Percentiles rank a stretch among this genome's conserved stretches.
phyloP scores from a whole-genome alignment of 768 basidiomycete species.

The Suillus lakei region DNA sequence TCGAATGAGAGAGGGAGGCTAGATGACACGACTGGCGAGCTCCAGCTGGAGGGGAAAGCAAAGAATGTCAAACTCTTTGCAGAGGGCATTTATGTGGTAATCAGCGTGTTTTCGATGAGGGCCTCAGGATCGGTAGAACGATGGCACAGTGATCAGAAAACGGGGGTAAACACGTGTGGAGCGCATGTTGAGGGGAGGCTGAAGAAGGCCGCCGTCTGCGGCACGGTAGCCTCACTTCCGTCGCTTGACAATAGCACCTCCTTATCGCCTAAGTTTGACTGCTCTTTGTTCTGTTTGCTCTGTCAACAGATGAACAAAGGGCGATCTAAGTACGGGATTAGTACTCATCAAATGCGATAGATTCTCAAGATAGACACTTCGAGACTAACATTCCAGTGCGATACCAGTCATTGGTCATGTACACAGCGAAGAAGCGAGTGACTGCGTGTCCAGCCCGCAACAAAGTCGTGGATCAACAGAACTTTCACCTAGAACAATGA shows the following conservation, averaged over 20 bases:
- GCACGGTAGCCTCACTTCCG: constrained; percentile 32
- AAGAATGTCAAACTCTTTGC: constrained; percentile 13
- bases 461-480: constrained; percentile 3
- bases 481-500: background rate
- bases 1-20: constrained; percentile 12
- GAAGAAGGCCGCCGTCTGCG: constrained; percentile 19
- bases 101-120: constrained; percentile 42
- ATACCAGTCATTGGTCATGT: background rate
- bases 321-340: constrained; percentile 1
- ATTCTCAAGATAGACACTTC: constrained; percentile 1
- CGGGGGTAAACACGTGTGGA: constrained; percentile 14
- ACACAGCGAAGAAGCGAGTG: background rate
- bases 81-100: constrained; percentile 34
- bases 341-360: background rate
- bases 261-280: constrained; percentile 24
- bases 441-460: background rate
- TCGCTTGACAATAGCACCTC: constrained; percentile 32
- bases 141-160: constrained; percentile 16
- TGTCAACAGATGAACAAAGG: background rate
- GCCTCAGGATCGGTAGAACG: constrained; percentile 15
- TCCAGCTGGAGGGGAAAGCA: constrained; percentile 22
- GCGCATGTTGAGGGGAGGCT: constrained; percentile 12
- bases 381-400: background rate
- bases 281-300: background rate
- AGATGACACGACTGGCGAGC: constrained; percentile 11